phyloP scores from a whole-genome alignment of 495 filamentous ascomycete genomes.

The Penicillium lagena region DNA sequence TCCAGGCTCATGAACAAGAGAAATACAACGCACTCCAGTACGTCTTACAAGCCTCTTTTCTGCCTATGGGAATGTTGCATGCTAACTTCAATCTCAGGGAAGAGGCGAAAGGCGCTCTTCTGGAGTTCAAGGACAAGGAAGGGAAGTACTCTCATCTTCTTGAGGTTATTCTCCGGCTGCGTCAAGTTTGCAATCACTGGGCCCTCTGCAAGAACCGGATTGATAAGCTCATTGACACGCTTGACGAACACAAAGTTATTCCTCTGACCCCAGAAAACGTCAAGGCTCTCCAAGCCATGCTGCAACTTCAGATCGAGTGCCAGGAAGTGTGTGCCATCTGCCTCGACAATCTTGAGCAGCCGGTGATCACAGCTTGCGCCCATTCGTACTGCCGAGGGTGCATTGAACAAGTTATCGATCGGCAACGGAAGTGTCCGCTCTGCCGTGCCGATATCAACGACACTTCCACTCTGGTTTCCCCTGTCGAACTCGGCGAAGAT shows the following conservation, averaged over 20 bases:
- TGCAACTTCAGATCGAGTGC: constrained; percentile 73
- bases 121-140: constrained; percentile 47
- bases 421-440: constrained; percentile 81
- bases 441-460: constrained; percentile 69
- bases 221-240: constrained; percentile 57
- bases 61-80: neutral
- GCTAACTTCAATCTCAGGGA: constrained; percentile 33
- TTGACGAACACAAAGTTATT: constrained; percentile 62
- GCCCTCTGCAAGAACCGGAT: constrained; percentile 69
- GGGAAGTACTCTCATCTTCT: constrained; percentile 61
- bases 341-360: constrained; percentile 63
- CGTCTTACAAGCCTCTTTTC: constrained; percentile 7
- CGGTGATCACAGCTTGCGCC: constrained; percentile 84
- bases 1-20: constrained; percentile 66
- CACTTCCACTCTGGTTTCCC: constrained; percentile 55
- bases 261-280: constrained; percentile 68
- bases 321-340: constrained; percentile 84
- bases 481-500: constrained; percentile 48
- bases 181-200: constrained; percentile 89
- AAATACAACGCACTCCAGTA: constrained; percentile 75
- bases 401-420: constrained; percentile 71
- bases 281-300: constrained; percentile 65
- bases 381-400: constrained; percentile 74
- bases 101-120: constrained; percentile 69
- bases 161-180: constrained; percentile 76